Conservation (phyloP, 768 basidiomycete genomes). For the Lentinula edodes region DNA sequence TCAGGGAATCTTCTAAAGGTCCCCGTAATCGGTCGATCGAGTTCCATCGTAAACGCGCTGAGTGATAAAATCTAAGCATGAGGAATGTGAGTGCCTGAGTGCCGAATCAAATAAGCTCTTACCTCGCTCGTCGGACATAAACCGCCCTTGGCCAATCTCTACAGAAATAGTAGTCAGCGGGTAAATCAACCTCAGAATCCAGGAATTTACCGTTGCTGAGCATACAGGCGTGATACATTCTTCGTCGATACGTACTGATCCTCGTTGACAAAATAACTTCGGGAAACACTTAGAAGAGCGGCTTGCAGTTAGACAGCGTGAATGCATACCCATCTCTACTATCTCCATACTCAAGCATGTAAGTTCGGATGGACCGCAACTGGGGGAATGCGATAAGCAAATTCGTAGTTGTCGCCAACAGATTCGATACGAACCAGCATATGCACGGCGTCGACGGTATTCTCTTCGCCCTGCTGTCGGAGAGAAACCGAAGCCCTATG, state of each 20-base stretch:
- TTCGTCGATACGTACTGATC: conserved; percentile 57
- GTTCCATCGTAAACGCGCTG: conserved; percentile 67
- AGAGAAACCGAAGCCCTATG: conserved; percentile 65
- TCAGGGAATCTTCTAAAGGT: conserved; percentile 51
- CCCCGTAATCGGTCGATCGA: conserved; percentile 63
- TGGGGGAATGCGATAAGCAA: not conserved
- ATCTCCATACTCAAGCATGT: conserved; percentile 72
- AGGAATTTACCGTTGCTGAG: conserved; percentile 46
- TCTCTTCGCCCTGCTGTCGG: conserved; percentile 71
- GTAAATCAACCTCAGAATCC: not conserved
- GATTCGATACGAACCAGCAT: conserved; percentile 45
- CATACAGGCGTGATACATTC: conserved; percentile 61
- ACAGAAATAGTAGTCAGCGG: not conserved
- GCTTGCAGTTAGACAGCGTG: not conserved
- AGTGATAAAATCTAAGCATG: conserved; percentile 50
- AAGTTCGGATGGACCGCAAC: conserved; percentile 54
- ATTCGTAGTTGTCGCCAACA: not conserved
- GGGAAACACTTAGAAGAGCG: not conserved
- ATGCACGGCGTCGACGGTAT: conserved; percentile 76
- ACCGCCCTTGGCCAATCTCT: conserved; percentile 66
- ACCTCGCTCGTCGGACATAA: conserved; percentile 64
- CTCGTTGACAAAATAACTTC: conserved; percentile 51
- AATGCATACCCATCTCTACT: conserved; percentile 46
- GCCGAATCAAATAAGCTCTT: conserved; percentile 10
- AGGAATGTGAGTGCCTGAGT: not conserved